Evolutionary conservation across 2,329 filamentous ascomycete species (phyloP).

Genomic region (Fusarium praegraminearum): DNA sequence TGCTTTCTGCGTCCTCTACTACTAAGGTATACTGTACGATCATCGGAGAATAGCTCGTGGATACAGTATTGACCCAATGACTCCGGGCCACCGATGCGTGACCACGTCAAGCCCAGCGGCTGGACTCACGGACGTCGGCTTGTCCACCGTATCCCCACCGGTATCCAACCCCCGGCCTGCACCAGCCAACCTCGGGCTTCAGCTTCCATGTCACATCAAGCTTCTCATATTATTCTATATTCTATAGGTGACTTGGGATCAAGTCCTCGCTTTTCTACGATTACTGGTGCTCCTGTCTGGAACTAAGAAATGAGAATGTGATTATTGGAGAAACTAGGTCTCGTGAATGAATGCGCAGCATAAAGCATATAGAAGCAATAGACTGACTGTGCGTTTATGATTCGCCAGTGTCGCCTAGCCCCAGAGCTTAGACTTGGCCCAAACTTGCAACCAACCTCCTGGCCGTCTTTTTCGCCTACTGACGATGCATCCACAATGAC

Average conservation of each 20-base stretch:
- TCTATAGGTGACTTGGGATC: neutral
- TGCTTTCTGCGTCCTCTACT: neutral
- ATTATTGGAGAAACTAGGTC: neutral
- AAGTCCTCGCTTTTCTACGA: slow-evolving; percentile 6
- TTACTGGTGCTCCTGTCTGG: neutral
- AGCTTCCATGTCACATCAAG: slow-evolving; percentile 24
- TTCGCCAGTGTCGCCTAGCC: slow-evolving; percentile 1
- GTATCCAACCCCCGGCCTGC: slow-evolving; percentile 37
- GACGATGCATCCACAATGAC: neutral
- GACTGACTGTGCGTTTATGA: neutral
- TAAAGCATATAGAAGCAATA: neutral
- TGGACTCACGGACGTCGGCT: slow-evolving; percentile 41
- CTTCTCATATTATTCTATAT: slow-evolving; percentile 22
- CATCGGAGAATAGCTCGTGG: slow-evolving; percentile 41
- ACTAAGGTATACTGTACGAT: slow-evolving; percentile 16
- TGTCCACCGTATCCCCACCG: slow-evolving; percentile 42
- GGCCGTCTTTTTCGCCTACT: slow-evolving; percentile 4
- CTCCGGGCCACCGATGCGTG: slow-evolving; percentile 42
- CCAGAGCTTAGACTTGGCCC: slow-evolving; percentile 9
- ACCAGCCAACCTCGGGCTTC: slow-evolving; percentile 26
- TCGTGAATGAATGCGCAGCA: slow-evolving; percentile 15
- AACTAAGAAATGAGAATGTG: neutral
- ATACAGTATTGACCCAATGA: slow-evolving; percentile 37
- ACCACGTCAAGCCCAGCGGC: slow-evolving; percentile 46
- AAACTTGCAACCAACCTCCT: slow-evolving; percentile 17